Conservation (phyloP, 306 rosid species). For the Prunus mira region DNA sequence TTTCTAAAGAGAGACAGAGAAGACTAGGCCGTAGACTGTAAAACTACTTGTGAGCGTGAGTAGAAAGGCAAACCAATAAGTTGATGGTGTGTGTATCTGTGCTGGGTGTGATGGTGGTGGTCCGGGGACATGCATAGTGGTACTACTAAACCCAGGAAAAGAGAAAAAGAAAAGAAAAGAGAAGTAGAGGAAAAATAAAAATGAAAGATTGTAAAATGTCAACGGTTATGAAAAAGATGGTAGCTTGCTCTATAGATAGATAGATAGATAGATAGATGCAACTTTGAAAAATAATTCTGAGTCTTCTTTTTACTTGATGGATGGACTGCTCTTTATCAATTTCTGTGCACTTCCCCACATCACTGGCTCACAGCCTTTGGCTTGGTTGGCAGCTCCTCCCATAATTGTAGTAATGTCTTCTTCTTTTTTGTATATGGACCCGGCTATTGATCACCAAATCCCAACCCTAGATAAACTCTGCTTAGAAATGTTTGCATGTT, state of each 20-base stretch:
- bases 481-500: neutral
- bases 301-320: constrained; percentile 42
- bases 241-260: neutral
- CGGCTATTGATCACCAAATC: neutral
- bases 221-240: constrained; percentile 63
- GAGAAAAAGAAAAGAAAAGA: constrained; percentile 36
- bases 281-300: constrained; percentile 45
- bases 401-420: constrained; percentile 4
- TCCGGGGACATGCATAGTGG: constrained; percentile 51
- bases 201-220: constrained; percentile 47
- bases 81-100: constrained; percentile 52
- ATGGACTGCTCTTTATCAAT: constrained; percentile 57
- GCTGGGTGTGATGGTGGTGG: constrained; percentile 84
- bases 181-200: constrained; percentile 13
- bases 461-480: neutral
- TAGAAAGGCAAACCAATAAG: constrained; percentile 58
- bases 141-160: constrained; percentile 43
- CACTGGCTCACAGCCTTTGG: constrained; percentile 42
- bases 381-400: constrained; percentile 27
- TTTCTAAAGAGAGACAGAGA: constrained; percentile 8
- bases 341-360: constrained; percentile 71
- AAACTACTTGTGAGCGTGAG: constrained; percentile 49
- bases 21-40: constrained; percentile 13
- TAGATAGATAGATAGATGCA: constrained; percentile 18
- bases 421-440: neutral